A percentile compares a stretch with the other conserved stretches of the same genome.
Conservation (phyloP, 495 filamentous ascomycete species). For the Talaromyces ruber region DNA sequence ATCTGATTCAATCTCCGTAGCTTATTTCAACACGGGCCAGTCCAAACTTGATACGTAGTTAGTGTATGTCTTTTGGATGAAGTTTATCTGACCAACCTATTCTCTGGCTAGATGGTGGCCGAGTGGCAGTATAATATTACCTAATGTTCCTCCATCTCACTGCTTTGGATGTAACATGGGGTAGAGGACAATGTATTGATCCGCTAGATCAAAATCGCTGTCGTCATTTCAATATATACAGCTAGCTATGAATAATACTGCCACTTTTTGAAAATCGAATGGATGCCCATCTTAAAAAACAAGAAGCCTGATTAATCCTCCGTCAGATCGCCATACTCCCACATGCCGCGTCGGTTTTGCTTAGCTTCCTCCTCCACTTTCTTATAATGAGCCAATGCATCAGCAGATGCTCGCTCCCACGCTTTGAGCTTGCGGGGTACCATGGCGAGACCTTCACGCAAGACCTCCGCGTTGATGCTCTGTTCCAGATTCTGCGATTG, state of each 20-base stretch:
- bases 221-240: not conserved
- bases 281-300: not conserved
- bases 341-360: slow-evolving; percentile 71
- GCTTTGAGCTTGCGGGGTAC: slow-evolving; percentile 80
- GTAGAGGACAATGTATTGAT: no score
- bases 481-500: slow-evolving; percentile 53
- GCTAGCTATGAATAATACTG: not conserved
- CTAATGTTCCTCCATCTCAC: no score
- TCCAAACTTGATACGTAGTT: no score
- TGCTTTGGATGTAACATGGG: not conserved
- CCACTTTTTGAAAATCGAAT: not conserved
- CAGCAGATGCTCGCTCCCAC: slow-evolving; percentile 72
- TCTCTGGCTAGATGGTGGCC: not conserved
- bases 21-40: not conserved
- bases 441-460: slow-evolving; percentile 78
- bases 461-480: slow-evolving; percentile 79
- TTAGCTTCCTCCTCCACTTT: slow-evolving; percentile 68
- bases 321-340: slow-evolving; percentile 95
- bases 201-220: not conserved
- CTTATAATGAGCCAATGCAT: slow-evolving; percentile 57
- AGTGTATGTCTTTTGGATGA: no score
- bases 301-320: slow-evolving; percentile 52
- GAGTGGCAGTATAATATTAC: not conserved
- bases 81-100: not conserved
- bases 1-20: not conserved